Evolutionary conservation across 2,329 filamentous ascomycete genomes (phyloP).

Genomic region (Xylogone sp.): DNA sequence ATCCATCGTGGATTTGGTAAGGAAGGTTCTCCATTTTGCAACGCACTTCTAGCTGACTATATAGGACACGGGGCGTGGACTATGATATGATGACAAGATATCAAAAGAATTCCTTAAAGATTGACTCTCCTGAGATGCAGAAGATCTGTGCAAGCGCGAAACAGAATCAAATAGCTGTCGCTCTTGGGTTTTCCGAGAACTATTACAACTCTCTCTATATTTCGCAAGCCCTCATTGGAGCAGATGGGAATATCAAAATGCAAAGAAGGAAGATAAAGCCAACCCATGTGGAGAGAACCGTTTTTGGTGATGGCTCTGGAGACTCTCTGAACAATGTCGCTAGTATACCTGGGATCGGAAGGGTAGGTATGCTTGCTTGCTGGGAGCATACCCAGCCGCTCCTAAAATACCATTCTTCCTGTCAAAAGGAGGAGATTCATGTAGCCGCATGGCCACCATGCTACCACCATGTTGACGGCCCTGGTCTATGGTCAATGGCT

Average conservation of each 20-base stretch:
- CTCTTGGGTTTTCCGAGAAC: constrained; percentile 46
- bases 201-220: constrained; percentile 43
- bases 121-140: constrained; percentile 40
- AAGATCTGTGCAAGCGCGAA: constrained; percentile 37
- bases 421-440: constrained; percentile 46
- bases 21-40: constrained; percentile 22
- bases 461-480: constrained; percentile 43
- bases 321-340: constrained; percentile 37
- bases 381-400: constrained; percentile 46
- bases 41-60: constrained; percentile 12
- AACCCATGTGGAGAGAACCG: constrained; percentile 51
- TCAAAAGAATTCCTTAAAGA: constrained; percentile 37
- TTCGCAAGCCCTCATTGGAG: constrained; percentile 46
- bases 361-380: constrained; percentile 18
- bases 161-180: constrained; percentile 40
- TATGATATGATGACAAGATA: constrained; percentile 21
- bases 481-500: constrained; percentile 15
- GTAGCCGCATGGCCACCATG: constrained; percentile 51
- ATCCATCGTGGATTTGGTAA: constrained; percentile 44
- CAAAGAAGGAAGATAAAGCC: constrained; percentile 54
- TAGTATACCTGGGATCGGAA: constrained; percentile 10
- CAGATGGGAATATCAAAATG: constrained; percentile 45
- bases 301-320: constrained; percentile 52
- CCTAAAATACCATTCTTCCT: constrained; percentile 44
- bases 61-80: constrained; percentile 17